Evolutionary conservation across 164 flowering plant species (phyloP).

Genomic region (Paratinospora sagittata): DNA sequence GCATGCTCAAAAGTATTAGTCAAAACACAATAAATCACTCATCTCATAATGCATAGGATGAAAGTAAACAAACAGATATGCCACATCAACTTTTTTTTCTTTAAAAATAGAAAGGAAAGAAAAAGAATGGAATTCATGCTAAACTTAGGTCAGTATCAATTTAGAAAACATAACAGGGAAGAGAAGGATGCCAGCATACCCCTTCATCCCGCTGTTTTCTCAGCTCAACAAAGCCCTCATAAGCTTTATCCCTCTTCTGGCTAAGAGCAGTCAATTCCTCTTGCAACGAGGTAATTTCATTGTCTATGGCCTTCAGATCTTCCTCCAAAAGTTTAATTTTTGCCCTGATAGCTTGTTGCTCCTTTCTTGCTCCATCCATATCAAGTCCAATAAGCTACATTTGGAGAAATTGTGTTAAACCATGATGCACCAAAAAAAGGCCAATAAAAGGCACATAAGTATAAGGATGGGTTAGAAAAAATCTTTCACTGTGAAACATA

Average conservation of each 20-base stretch:
- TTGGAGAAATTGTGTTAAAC: background rate
- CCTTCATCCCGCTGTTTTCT: conserved; percentile 64
- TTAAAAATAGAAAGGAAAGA: background rate
- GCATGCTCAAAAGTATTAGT: no score
- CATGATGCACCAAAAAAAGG: background rate
- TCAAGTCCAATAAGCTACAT: conserved; percentile 69
- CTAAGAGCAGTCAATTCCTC: conserved; percentile 36
- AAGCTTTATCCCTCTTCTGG: conserved; percentile 51
- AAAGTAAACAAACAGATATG: background rate
- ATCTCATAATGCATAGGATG: background rate
- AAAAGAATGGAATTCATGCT: background rate
- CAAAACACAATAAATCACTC: no score
- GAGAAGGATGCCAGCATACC: conserved; percentile 38
- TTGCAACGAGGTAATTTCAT: conserved; percentile 46
- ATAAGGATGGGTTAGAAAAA: background rate
- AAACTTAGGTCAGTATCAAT: no score
- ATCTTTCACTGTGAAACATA: conserved; percentile 20
- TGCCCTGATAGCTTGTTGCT: conserved; percentile 38
- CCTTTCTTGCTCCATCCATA: conserved; percentile 67
- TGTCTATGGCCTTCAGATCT: conserved; percentile 39
- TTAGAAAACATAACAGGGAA: background rate
- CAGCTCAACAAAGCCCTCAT: conserved; percentile 37
- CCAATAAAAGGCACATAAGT: background rate
- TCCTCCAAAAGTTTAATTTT: conserved; percentile 53
- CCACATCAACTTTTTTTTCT: no score